Evolutionary conservation across 2,329 filamentous ascomycete species (phyloP), one percentile per base, ranked within the genome.

Genomic region (Zymoseptoria tritici): DNA sequence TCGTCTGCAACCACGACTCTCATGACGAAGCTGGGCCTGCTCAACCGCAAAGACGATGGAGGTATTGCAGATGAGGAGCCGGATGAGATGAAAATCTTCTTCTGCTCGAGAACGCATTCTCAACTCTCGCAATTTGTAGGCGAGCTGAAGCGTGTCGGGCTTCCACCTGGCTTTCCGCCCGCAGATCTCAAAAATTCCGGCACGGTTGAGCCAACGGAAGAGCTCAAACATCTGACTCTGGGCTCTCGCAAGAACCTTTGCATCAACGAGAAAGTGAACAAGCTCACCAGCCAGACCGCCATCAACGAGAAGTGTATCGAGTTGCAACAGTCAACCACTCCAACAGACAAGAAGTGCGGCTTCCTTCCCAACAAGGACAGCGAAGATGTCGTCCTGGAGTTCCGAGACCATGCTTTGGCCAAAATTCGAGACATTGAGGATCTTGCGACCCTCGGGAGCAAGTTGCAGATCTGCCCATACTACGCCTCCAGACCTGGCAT

Each of bases 271-370:
- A 83, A 86, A 29, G 93, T 99, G 1, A 81, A 83, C 22, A 84
- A 83, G 11, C 83, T 97, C 1, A 81, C 83, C 7, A 82, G 77
- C 50, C 79, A 88, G 1, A 86, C 89, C 0, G 90, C 91, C 5
- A 96, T 99, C 76, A 99, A 97, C 70, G 94, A 99, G 72, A 83
- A 87, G 11, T 99, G 94, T 69, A 79, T 93, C 6, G 94, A 99
- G 69, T 78, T 99, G 22, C 94, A 99, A 71, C 88, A 96, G 72
- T 78, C 89, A 0, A 78, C 77, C 1, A 80, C 77, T 4, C 77
- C 84, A 1, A 79, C 83, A 58, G 82, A 86, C 11, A 85, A 86
- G 65, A 86, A 83, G 70, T 99, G 94, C 71, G 76, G 83, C 0
- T 96, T 86, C 70, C 78, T 96, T 13, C 91, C 91, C 0, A 87